Evolutionary conservation across 176 grass and related monocot species (phyloP).

Genomic region (barley (Hordeum vulgare)): DNA sequence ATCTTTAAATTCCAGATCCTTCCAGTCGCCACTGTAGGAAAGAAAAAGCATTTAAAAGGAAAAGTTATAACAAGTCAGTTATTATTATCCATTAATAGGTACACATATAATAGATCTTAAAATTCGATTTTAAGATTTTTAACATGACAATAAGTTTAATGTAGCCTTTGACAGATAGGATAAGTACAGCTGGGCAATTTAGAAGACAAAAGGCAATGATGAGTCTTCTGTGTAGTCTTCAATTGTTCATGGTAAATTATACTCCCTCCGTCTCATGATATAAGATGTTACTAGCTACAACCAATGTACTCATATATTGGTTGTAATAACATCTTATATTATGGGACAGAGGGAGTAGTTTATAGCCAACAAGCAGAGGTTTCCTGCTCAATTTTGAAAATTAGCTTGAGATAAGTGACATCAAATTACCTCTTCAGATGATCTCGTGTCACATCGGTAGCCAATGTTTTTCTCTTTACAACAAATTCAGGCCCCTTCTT

Average conservation of each 20-base stretch:
- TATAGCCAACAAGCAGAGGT: too few relatives aligned
- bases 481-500: constrained; percentile 90
- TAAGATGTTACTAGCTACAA: too few relatives aligned
- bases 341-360: too few relatives aligned
- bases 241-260: too few relatives aligned
- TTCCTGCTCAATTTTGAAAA: too few relatives aligned
- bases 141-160: background rate
- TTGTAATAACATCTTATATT: too few relatives aligned
- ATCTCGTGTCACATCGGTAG: constrained; percentile 90
- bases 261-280: too few relatives aligned
- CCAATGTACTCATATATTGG: too few relatives aligned
- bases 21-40: constrained; percentile 84
- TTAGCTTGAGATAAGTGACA: background rate
- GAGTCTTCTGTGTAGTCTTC: too few relatives aligned
- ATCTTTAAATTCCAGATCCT: constrained; percentile 84
- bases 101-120: background rate
- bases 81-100: background rate
- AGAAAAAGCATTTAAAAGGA: background rate
- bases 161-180: background rate
- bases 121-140: background rate
- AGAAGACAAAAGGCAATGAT: background rate
- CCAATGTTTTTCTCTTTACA: constrained; percentile 72
- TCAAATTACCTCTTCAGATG: constrained; percentile 74
- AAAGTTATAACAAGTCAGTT: background rate
- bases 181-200: background rate